Conservation (phyloP, 345 rosid species). For the Pugionium cornutum region DNA sequence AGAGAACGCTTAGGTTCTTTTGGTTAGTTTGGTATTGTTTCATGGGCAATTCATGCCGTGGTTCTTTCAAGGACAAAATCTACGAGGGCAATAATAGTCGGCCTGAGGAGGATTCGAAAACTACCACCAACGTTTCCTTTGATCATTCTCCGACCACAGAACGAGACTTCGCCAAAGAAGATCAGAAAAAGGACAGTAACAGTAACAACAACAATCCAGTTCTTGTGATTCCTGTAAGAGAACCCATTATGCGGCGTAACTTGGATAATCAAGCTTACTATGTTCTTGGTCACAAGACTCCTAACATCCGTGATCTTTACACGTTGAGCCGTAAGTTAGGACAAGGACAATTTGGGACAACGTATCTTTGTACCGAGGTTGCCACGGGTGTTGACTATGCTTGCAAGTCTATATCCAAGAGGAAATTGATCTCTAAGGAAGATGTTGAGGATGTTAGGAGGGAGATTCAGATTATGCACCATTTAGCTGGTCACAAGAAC, state of each 20-base stretch:
- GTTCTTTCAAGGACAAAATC: background rate
- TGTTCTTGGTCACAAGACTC: background rate
- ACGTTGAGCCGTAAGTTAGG: background rate
- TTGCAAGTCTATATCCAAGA: background rate
- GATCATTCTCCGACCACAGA: background rate
- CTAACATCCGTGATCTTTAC: background rate
- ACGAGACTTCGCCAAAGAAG: background rate
- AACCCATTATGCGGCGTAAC: background rate
- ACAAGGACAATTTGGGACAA: background rate
- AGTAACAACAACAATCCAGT: background rate
- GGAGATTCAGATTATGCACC: conserved; percentile 1
- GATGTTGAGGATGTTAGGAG: conserved; percentile 1
- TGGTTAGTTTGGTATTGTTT: too few relatives aligned
- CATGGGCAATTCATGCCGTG: background rate
- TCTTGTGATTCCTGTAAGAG: background rate
- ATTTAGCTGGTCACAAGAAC: background rate
- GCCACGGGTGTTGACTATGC: background rate
- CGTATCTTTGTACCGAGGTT: background rate
- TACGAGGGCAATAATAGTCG: too few relatives aligned
- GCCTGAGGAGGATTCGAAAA: too few relatives aligned
- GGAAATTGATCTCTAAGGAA: background rate
- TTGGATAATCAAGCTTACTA: background rate
- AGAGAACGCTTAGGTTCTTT: too few relatives aligned
- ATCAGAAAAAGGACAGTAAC: too few relatives aligned
- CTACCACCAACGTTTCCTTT: too few relatives aligned